phyloP scores from a whole-genome alignment of 2,329 filamentous ascomycete species.

The Monilinia laxa region DNA sequence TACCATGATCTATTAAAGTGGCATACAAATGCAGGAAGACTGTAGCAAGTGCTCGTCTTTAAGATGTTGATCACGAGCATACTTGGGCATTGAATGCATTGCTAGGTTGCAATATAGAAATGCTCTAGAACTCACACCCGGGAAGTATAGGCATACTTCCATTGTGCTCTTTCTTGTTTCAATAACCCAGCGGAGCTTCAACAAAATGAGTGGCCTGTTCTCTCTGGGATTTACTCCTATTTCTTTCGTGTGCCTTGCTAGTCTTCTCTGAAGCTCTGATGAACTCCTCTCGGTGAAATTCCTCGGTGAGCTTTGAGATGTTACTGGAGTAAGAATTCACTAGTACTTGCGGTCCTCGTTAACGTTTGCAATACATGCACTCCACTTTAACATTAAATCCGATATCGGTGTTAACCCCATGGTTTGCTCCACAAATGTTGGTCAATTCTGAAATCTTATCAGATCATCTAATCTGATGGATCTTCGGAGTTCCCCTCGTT shows the following conservation, averaged over 20 bases:
- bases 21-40: not conserved
- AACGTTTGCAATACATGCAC: not conserved
- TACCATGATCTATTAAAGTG: not conserved
- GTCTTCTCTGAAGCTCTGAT: not conserved
- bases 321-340: not conserved
- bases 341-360: not conserved
- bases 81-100: not conserved
- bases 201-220: not conserved
- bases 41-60: not conserved
- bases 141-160: not conserved
- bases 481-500: not conserved
- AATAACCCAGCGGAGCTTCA: not conserved
- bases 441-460: conserved; percentile 7
- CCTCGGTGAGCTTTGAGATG: not conserved
- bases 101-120: too few relatives aligned
- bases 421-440: not conserved
- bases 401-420: not conserved
- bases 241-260: not conserved
- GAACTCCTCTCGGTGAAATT: not conserved
- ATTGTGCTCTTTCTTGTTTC: not conserved
- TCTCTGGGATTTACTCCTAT: not conserved
- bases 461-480: conserved; percentile 18
- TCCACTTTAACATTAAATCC: not conserved
- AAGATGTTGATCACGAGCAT: not conserved
- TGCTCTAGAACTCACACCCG: not conserved